These are phyloP conservation scores for Scedosporium boydii DNA, from an alignment of 2,329 filamentous ascomycete genomes.

Conservation along the genomic window DNA sequence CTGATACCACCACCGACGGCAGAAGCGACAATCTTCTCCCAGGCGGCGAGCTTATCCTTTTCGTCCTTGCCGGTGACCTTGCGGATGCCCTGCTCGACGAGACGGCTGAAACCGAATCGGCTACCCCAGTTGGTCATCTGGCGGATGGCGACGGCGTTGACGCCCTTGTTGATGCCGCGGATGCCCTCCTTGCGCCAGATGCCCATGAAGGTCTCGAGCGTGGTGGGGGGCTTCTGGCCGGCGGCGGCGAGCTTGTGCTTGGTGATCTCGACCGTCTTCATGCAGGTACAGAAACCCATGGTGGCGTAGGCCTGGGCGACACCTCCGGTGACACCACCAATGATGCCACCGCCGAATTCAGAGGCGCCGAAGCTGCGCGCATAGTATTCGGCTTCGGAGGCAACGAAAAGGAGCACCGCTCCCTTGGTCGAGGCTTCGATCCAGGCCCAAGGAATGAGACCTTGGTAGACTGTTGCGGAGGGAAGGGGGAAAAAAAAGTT, in stretches of 20 bases:
- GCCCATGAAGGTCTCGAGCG: slow-evolving; percentile 90
- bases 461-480: slow-evolving; percentile 75
- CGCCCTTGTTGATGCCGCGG: slow-evolving; percentile 92
- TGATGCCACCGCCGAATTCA: slow-evolving; percentile 82
- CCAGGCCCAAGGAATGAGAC: slow-evolving; percentile 99
- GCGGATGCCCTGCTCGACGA: slow-evolving; percentile 85
- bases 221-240: slow-evolving; percentile 79
- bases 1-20: slow-evolving; percentile 85
- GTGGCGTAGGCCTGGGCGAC: slow-evolving; percentile 97
- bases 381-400: slow-evolving; percentile 95
- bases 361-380: slow-evolving; percentile 73
- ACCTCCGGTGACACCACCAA: slow-evolving; percentile 86
- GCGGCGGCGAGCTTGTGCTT: slow-evolving; percentile 86
- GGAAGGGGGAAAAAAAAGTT: slow-evolving; percentile 12
- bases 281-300: slow-evolving; percentile 99
- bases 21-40: slow-evolving; percentile 84
- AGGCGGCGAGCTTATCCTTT: slow-evolving; percentile 63
- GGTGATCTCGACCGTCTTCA: slow-evolving; percentile 99
- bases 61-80: slow-evolving; percentile 68
- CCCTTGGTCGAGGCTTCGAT: slow-evolving; percentile 99
- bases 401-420: slow-evolving; percentile 96
- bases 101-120: slow-evolving; percentile 84
- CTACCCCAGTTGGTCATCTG: slow-evolving; percentile 99
- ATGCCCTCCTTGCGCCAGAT: slow-evolving; percentile 95
- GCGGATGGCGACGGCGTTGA: slow-evolving; percentile 96